Evolutionary conservation across 208 protist genomes (phyloP).

Genomic region (Angomonas deanei): DNA sequence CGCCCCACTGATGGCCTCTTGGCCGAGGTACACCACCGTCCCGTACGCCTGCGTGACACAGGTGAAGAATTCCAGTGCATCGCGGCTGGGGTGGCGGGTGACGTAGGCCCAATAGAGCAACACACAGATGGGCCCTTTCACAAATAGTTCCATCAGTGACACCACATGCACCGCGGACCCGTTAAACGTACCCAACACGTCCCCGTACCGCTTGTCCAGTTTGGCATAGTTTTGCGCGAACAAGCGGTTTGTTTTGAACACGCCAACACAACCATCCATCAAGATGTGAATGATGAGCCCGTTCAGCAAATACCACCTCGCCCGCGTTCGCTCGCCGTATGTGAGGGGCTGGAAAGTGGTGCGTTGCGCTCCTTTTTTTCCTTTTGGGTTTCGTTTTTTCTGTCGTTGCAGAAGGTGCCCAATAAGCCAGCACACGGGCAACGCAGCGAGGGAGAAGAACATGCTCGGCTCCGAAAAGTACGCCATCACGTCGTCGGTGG

Average conservation of each 20-base stretch:
- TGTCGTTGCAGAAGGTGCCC: not conserved
- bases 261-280: slow-evolving; percentile 63
- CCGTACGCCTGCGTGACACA: slow-evolving; percentile 67
- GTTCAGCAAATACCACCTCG: slow-evolving; percentile 77
- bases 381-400: no score
- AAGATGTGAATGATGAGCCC: slow-evolving; percentile 66
- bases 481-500: slow-evolving; percentile 18
- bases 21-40: slow-evolving; percentile 55
- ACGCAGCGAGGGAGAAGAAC: slow-evolving; percentile 17
- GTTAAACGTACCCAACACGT: slow-evolving; percentile 28
- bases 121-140: slow-evolving; percentile 65
- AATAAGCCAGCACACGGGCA: slow-evolving; percentile 30
- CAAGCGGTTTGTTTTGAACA: slow-evolving; percentile 54
- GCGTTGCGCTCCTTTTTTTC: slow-evolving; percentile 2
- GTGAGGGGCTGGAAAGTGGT: slow-evolving; percentile 24
- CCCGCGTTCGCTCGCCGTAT: slow-evolving; percentile 46
- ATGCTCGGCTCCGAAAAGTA: slow-evolving; percentile 60
- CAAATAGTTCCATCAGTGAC: slow-evolving; percentile 48
- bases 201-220: slow-evolving; percentile 59
- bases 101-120: slow-evolving; percentile 57
- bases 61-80: slow-evolving; percentile 66
- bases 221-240: slow-evolving; percentile 62
- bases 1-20: slow-evolving; percentile 54
- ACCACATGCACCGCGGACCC: slow-evolving; percentile 56
- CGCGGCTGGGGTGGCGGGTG: slow-evolving; percentile 37